Conservation (phyloP, 495 filamentous ascomycete genomes). For the Penicillium canariense region DNA sequence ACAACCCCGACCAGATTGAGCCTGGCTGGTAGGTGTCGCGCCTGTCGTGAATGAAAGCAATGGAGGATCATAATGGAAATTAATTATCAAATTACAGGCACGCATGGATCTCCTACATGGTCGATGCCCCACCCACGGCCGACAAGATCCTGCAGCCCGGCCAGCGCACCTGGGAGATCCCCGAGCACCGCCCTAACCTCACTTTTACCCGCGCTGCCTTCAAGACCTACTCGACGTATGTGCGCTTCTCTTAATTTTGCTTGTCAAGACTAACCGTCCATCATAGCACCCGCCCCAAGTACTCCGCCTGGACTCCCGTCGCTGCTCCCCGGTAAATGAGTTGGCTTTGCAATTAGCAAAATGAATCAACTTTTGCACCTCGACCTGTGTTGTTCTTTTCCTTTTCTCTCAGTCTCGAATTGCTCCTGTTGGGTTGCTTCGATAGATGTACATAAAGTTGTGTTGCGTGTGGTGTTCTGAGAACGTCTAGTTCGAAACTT, state of each 20-base stretch:
- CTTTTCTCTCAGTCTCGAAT: slow-evolving; percentile 11
- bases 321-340: slow-evolving; percentile 44
- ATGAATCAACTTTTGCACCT: slow-evolving; percentile 20
- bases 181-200: slow-evolving; percentile 69
- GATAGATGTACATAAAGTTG: slow-evolving; percentile 46
- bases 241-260: slow-evolving; percentile 11
- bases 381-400: slow-evolving; percentile 16
- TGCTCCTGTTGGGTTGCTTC: slow-evolving; percentile 3
- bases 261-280: slow-evolving; percentile 1
- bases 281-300: slow-evolving; percentile 41
- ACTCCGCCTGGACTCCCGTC: slow-evolving; percentile 44
- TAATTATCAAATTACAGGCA: slow-evolving; percentile 57
- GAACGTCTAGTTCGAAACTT: slow-evolving; percentile 19
- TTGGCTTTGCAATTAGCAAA: slow-evolving; percentile 14
- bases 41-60: not conserved
- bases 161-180: slow-evolving; percentile 69
- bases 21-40: slow-evolving; percentile 73
- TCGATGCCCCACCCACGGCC: slow-evolving; percentile 78
- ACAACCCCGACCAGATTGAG: slow-evolving; percentile 87
- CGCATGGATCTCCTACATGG: slow-evolving; percentile 91
- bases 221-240: slow-evolving; percentile 92
- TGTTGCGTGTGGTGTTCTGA: slow-evolving; percentile 30
- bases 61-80: not conserved
- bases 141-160: slow-evolving; percentile 69
- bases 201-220: slow-evolving; percentile 75